Evolutionary conservation across 1,139 yeast species (phyloP).

Genomic region (Candida labiduridarum): DNA sequence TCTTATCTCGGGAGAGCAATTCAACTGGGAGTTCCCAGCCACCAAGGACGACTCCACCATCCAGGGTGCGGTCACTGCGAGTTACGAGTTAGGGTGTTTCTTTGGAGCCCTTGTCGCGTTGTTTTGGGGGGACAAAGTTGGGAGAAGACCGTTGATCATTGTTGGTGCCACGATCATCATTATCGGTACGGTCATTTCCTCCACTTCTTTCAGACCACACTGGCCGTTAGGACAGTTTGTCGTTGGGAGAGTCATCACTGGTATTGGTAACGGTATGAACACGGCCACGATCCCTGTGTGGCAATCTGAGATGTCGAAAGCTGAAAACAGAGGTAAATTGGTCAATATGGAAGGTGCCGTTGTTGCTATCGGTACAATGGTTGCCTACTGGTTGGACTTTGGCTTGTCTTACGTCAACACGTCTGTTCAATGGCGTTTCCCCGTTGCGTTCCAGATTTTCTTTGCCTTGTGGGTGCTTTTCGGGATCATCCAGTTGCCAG

Average conservation of each 20-base stretch:
- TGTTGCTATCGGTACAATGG: constrained; percentile 57
- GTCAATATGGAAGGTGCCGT: constrained; percentile 73
- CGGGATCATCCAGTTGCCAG: constrained; percentile 53
- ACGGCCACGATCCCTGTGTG: constrained; percentile 83
- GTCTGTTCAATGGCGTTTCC: constrained; percentile 55
- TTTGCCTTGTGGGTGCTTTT: constrained; percentile 39
- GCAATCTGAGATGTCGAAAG: constrained; percentile 77
- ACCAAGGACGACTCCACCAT: constrained; percentile 42
- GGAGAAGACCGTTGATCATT: constrained; percentile 67
- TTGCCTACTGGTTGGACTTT: constrained; percentile 79
- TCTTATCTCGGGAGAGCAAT: constrained; percentile 62
- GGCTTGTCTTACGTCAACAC: constrained; percentile 61
- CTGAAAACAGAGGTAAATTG: constrained; percentile 71
- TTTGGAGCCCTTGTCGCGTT: constrained; percentile 70
- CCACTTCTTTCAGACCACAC: constrained; percentile 53
- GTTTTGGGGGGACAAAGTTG: constrained; percentile 61
- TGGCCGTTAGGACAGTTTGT: constrained; percentile 67
- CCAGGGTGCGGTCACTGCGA: constrained; percentile 72
- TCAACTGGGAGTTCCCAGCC: constrained; percentile 60
- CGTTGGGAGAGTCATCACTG: constrained; percentile 76
- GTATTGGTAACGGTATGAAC: constrained; percentile 76
- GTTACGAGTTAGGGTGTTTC: constrained; percentile 79
- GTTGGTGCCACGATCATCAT: constrained; percentile 61
- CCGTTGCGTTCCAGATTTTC: constrained; percentile 47
- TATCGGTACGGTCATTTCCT: constrained; percentile 65